These are phyloP conservation scores for Asterella californica DNA, from an alignment of 225 moss, liverwort and hornwort species.

Conservation along the genomic window DNA sequence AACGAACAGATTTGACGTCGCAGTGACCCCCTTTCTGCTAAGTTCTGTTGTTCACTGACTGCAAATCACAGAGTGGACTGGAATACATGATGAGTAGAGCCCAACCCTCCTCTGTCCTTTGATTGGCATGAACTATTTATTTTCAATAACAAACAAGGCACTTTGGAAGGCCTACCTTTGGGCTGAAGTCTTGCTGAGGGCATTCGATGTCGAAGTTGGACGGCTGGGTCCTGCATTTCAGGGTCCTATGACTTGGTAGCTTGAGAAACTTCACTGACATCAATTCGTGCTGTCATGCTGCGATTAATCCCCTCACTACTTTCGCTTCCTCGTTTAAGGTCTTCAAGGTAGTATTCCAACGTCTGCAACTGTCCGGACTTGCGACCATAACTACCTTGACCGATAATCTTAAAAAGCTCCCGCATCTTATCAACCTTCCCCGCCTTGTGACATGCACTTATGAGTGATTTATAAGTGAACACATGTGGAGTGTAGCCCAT, in stretches of 20 bases:
- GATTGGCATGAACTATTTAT: too few species aligned
- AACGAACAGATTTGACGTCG: not conserved
- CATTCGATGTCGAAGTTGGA: not conserved
- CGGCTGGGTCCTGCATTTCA: not conserved
- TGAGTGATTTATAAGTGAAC: conserved; percentile 48
- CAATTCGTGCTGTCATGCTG: not conserved
- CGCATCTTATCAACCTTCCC: conserved; percentile 6
- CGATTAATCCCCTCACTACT: not conserved
- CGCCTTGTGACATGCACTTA: conserved; percentile 36
- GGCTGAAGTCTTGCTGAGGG: not conserved
- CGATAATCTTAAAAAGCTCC: conserved; percentile 9
- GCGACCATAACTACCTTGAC: conserved; percentile 7
- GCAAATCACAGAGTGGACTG: not conserved
- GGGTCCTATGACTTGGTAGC: not conserved
- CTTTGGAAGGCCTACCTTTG: not conserved
- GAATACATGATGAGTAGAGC: not conserved
- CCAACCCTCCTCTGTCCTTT: not conserved
- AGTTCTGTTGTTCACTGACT: too few species aligned
- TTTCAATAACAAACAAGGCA: not conserved
- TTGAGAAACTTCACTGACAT: not conserved
- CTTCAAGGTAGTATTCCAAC: not conserved
- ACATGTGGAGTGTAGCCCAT: conserved; percentile 38
- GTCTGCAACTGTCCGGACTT: conserved; percentile 11
- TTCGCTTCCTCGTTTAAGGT: not conserved
- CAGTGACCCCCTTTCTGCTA: too few species aligned